phyloP scores from a whole-genome alignment of 2,329 filamentous ascomycete genomes.

The Pyrenophora graminea region DNA sequence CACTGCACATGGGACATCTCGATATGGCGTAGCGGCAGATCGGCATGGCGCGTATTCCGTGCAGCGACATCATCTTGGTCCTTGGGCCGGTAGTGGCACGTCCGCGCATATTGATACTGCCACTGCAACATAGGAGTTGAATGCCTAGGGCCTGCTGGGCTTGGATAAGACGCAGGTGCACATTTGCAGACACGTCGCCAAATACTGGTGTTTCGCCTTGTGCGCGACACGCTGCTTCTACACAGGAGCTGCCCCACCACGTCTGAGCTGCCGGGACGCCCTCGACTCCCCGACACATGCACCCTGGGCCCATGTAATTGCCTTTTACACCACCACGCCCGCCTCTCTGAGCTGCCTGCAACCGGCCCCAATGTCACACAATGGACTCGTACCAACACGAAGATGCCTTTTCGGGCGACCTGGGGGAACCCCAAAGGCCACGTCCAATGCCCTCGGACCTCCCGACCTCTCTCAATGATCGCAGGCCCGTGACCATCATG shows the following conservation, averaged over 20 bases:
- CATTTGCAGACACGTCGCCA: neutral
- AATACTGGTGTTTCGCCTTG: neutral
- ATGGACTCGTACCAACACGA: slow-evolving; percentile 45
- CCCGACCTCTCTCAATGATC: slow-evolving; percentile 88
- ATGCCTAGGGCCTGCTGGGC: neutral
- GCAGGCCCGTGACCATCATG: slow-evolving; percentile 69
- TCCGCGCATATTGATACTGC: neutral
- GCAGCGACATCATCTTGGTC: slow-evolving; percentile 16
- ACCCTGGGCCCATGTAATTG: slow-evolving; percentile 9
- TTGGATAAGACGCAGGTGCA: neutral
- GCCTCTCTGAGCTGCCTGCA: neutral
- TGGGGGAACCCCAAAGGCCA: slow-evolving; percentile 34
- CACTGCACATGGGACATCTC: slow-evolving; percentile 1
- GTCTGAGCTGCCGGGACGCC: slow-evolving; percentile 7
- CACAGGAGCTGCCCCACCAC: slow-evolving; percentile 12
- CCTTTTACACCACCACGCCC: neutral
- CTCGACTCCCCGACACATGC: slow-evolving; percentile 17
- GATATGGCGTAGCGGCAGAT: slow-evolving; percentile 13
- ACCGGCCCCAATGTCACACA: slow-evolving; percentile 33
- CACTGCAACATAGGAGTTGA: no score
- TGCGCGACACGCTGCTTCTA: slow-evolving; percentile 3
- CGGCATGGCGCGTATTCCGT: slow-evolving; percentile 9
- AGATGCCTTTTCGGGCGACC: slow-evolving; percentile 42
- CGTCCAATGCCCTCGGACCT: slow-evolving; percentile 76
- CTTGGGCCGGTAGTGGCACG: neutral